Evolutionary conservation across 306 rosid species (phyloP), one percentile per base, ranked within the genome.

Genomic region (Sphenostylis stenocarpa): DNA sequence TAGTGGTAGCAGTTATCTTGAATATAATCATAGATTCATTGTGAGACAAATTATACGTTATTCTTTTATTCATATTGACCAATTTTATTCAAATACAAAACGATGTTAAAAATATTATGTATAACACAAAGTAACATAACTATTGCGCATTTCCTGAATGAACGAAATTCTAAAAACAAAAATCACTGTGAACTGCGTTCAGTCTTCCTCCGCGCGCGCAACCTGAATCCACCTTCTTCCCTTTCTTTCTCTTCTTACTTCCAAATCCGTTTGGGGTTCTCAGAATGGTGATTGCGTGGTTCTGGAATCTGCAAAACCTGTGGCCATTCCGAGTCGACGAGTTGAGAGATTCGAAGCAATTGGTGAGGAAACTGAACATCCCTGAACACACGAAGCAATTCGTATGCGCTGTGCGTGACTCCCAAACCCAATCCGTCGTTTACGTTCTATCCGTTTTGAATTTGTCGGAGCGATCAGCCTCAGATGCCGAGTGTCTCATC

Each of bases 291-390:
- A 77, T 85, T 43, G 70, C 81, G 65, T 90, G 87, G 31, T 2
- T 86, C 2, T 74, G 80, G 90, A 83, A 70, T 26, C 85, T 92
- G n/a, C 87, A 84, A 57, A 86, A 82, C 61, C 29, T 85, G 1
- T 93, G 97, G 97, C 94, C 96, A 3, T 89, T 92, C 77, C 85
- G 77, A 81, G 39, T 34, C 36, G 86, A 90, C 70, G 87, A 93
- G 52, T 67, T 93, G 31, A 82, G 55, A 75, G 76, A 51, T 7
- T 93, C 94, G 2, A 84, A 81, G 48, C 81, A 82, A 31, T 58
- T 88, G 49, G 96, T 93, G 24, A 36, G 69, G 26, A 89, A 90
- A 29, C 90, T 93, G 44, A 17, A 69, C 2, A 48, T 93, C 17
- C 86, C 96, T 0, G 87, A 93, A 4, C 82, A 77, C 33, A 89